Percentiles rank a stretch among this genome's conserved stretches.
Evolutionary conservation across 129 eudicot genomes (phyloP).

Genomic region (Solidago caesia): DNA sequence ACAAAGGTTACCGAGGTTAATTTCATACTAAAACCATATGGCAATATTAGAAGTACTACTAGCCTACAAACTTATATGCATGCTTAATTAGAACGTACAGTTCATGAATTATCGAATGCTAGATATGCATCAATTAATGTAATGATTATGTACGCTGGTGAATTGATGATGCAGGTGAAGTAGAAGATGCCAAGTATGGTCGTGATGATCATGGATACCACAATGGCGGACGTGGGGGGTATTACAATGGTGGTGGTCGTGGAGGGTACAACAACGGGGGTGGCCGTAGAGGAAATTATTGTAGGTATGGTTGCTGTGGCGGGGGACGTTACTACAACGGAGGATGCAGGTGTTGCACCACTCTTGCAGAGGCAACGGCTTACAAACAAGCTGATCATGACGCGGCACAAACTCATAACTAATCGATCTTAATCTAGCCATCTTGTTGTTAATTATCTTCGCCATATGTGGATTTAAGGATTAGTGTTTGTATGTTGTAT

Average conservation of each 20-base stretch:
- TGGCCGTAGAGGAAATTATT: slow-evolving; percentile 17
- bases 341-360: slow-evolving; percentile 35
- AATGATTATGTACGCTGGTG: too few species aligned
- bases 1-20: too few species aligned
- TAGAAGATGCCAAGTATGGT: slow-evolving; percentile 17
- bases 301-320: slow-evolving; percentile 35
- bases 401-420: slow-evolving; percentile 23
- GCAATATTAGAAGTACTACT: too few species aligned
- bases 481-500: neutral
- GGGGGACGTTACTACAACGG: slow-evolving; percentile 22
- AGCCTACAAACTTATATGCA: too few species aligned
- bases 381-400: slow-evolving; percentile 32
- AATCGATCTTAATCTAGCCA: slow-evolving; percentile 12
- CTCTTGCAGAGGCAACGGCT: slow-evolving; percentile 28
- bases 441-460: neutral
- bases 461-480: neutral
- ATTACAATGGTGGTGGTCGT: neutral
- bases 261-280: slow-evolving; percentile 24
- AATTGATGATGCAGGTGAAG: slow-evolving; percentile 11
- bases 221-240: slow-evolving; percentile 7
- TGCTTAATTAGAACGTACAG: too few species aligned
- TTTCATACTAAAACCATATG: too few species aligned
- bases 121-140: too few species aligned
- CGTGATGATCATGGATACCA: slow-evolving; percentile 23
- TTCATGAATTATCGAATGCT: too few species aligned